Conservation (phyloP, 2,329 filamentous ascomycete genomes). For the Chaetomiaceae sp. region DNA sequence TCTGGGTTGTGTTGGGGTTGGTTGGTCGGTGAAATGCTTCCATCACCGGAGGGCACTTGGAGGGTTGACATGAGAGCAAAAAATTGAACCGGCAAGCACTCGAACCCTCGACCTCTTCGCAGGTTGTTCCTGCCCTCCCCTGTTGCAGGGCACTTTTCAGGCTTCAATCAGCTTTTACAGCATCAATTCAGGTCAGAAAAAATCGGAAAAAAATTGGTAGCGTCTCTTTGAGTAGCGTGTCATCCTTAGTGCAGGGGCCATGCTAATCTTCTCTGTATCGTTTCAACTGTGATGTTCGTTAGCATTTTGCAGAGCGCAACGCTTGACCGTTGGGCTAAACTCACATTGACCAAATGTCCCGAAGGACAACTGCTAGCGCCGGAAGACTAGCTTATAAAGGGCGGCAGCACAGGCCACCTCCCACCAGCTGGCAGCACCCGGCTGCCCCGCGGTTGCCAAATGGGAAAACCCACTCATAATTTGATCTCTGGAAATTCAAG, state of each 20-base stretch:
- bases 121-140: constrained; percentile 24
- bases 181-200: constrained; percentile 28
- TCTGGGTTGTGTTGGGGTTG: too few species aligned
- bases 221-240: constrained; percentile 71
- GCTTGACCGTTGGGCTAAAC: constrained; percentile 18
- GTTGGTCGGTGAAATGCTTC: too few species aligned
- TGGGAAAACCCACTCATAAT: too few species aligned
- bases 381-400: constrained; percentile 2
- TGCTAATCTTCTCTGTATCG: constrained; percentile 72
- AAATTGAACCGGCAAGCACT: neutral
- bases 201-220: constrained; percentile 62
- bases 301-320: constrained; percentile 14
- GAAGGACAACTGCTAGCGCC: constrained; percentile 14
- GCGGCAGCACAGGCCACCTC: neutral
- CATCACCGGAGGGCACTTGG: neutral
- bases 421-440: neutral
- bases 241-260: constrained; percentile 90
- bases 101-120: constrained; percentile 11
- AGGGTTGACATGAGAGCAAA: neutral
- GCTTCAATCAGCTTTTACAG: constrained; percentile 78
- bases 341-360: constrained; percentile 30
- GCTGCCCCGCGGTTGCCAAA: neutral
- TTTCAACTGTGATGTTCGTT: constrained; percentile 26
- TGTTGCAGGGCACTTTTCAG: constrained; percentile 67
- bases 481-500: constrained; percentile 1